phyloP scores from a whole-genome alignment of 2,329 filamentous ascomycete species.

The Paecilomyces fulvus region DNA sequence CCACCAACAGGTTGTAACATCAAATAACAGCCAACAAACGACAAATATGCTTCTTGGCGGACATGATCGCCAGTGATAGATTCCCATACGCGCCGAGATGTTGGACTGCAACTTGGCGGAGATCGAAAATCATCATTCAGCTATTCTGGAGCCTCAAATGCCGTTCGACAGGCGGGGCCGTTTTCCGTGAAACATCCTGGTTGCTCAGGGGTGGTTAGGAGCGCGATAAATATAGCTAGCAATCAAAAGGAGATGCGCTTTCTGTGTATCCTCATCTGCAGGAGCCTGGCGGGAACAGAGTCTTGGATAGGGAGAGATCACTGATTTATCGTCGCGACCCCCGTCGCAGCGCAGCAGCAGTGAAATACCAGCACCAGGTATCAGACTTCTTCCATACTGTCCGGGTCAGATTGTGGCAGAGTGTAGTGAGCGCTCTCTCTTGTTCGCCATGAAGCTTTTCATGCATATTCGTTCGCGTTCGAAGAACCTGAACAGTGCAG shows the following conservation, averaged over 20 bases:
- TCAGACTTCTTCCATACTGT: background rate
- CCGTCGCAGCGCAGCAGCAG: background rate
- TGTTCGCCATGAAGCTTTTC: background rate
- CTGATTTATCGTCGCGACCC: background rate
- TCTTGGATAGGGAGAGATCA: background rate
- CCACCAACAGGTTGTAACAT: background rate
- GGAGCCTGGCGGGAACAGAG: background rate
- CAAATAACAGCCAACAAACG: background rate
- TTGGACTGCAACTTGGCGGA: background rate
- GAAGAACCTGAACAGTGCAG: background rate
- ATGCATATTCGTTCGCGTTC: background rate
- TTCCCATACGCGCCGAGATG: background rate
- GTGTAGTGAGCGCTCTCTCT: background rate
- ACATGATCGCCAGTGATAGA: background rate
- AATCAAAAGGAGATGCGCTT: background rate
- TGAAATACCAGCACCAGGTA: background rate
- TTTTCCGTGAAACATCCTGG: background rate
- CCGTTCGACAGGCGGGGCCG: background rate
- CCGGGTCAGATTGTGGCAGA: background rate
- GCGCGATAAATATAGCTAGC: background rate
- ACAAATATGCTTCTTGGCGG: background rate
- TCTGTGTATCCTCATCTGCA: background rate
- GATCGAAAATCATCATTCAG: background rate
- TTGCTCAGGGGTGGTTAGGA: background rate
- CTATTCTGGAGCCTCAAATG: background rate